Base-by-base conservation (phyloP, 352 stramenopile genomes). In the Globisporangium radiosum region DNA sequence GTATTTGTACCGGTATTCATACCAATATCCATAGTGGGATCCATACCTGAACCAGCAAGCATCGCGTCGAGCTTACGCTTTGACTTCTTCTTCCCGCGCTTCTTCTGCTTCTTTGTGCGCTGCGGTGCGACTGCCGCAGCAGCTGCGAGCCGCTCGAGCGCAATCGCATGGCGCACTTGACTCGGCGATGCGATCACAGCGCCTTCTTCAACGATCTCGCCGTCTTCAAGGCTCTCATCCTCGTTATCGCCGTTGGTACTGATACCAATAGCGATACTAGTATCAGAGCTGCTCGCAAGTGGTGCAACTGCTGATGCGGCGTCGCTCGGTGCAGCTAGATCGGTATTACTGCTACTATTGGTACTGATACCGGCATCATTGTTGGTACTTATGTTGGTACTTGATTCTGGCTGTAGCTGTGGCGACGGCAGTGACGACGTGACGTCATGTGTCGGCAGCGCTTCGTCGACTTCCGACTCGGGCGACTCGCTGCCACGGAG, bases 41-140 rank as follows among this genome's bases (percentile, higher is more conserved):
- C 25, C 25, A 25, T 25, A 25, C 25, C 25, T 25, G 25, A 25
- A 25, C 25, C 25, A 25, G 47, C 19, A 9, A 79, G 57, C 70
- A 85, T 82, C n/a, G 65, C 63, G 1, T 87, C 82, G 13, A 81
- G 54, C 54, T 92, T 90, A 15, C 83, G 78, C 56, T 92, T 92
- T 0, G 66, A 62, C 52, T 87, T 88, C 62, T 91, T 93, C 55
- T 87, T 87, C 6, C 81, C 78, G 2, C 80, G 79, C 49, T 90
- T 90, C 61, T 91, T 91, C 38, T 79, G 75, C 62, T 87, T 87
- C 57, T 87, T 88, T 25, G 40, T 47, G 9, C 38, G n/a, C 13
- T 14, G 8, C 9, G 9, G 0, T 9, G 57, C 40, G 59, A 43
- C 17, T 71, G 51, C 7, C 14, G 48, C 5, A 33, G 63, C 59